Evolutionary conservation across 805 yeast species (phyloP), one percentile per base, ranked within the genome.

Genomic region (Candida wancherniae): DNA sequence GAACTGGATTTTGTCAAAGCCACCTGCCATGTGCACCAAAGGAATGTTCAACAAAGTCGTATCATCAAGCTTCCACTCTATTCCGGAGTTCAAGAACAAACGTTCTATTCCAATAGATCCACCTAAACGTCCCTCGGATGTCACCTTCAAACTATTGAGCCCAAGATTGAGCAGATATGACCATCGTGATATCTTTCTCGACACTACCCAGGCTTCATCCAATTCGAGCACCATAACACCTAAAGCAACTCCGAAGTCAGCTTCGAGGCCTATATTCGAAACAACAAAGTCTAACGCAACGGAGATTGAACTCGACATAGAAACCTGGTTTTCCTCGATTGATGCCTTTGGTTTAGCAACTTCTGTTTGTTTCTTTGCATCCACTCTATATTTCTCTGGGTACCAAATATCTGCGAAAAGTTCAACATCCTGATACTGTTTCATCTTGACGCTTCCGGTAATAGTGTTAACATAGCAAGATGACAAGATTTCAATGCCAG

Each of bases 351-450:
- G n/a, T n/a, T n/a, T n/a, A n/a, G 1, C 16, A 10, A 5, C 7
- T 11, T 13, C 21, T 12, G 4, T 9, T 6, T 19, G 13, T 16
- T 4, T 18, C 23, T 12, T 24, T 10, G 14, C 6, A 23, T 15
- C 21, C 33, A 9, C 5, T 16, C 19, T 12, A 12, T 25, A 31
- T n/a, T 16, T 6, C 15, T 33, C 31, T 0, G 90, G 80, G 14
- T 71, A 51, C 96, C 97, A 87, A 19, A 85, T 76, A 56, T 88
- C 94, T 34, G 67, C 67, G 57, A 92, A 92, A 16, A 88, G 57
- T 31, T 83, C 80, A 34, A 90, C 56, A 52, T 92, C 97, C 51
- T 88, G 96, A 30, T 84, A 66, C 53, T 92, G 97, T 44, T 84
- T 84, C 38, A 87, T 65, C 45, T 85, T 84, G 34, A 92, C 58